phyloP scores from a whole-genome alignment of 176 grass and related monocot species.

The Oryza coarctata region DNA sequence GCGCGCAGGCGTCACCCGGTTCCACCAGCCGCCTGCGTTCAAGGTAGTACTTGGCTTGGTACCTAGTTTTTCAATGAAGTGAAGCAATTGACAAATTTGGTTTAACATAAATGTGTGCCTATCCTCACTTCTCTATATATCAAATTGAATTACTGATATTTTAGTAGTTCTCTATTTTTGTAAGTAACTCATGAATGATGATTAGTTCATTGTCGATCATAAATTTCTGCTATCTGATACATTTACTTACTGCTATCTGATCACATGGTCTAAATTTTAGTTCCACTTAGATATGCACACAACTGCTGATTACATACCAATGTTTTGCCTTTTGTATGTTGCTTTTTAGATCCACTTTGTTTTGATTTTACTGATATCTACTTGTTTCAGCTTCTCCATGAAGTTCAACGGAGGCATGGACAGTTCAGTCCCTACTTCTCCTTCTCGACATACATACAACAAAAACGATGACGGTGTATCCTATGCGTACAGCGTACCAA shows the following conservation, averaged over 20 bases:
- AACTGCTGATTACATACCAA: not conserved
- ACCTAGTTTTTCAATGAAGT: conserved; percentile 20
- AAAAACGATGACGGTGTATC: conserved; percentile 55
- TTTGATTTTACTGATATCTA: conserved; percentile 4
- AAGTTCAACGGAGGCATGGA: conserved; percentile 55
- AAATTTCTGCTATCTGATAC: not conserved
- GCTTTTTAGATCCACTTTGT: not conserved
- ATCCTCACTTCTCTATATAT: not conserved
- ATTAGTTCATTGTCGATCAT: not conserved
- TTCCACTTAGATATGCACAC: not conserved
- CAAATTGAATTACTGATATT: too few species aligned
- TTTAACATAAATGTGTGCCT: not conserved
- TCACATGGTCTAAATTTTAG: not conserved
- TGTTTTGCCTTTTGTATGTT: not conserved
- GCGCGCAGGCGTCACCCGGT: conserved; percentile 49
- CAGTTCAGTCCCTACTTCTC: conserved; percentile 40
- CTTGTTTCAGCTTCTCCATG: conserved; percentile 67
- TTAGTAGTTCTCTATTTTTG: not conserved
- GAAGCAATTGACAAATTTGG: not conserved
- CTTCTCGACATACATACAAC: conserved; percentile 23
- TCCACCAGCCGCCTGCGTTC: conserved; percentile 30
- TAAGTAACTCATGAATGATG: not conserved
- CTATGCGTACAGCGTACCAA: conserved; percentile 54
- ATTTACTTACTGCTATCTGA: not conserved
- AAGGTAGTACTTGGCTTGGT: conserved; percentile 19